Conservation (phyloP, 2,329 filamentous ascomycete genomes). For the Colletotrichum musicola region DNA sequence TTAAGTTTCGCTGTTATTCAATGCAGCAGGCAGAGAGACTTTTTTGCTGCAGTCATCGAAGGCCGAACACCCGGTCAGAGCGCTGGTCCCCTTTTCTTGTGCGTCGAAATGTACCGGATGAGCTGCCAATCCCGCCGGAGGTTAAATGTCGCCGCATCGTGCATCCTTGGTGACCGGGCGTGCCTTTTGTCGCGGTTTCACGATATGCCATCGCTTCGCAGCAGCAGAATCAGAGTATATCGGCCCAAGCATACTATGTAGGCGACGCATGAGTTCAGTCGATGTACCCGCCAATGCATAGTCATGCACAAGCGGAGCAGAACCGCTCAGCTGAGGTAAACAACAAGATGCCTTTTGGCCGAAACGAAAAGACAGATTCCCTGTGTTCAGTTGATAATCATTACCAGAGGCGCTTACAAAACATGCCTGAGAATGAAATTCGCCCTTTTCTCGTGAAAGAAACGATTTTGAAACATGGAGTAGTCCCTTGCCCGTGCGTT, state of each 20-base stretch:
- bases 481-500: constrained; percentile 12
- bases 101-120: not conserved
- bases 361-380: not conserved
- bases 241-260: not conserved
- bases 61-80: constrained; percentile 32
- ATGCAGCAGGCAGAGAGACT: not conserved
- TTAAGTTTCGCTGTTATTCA: constrained; percentile 10
- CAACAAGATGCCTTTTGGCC: not conserved
- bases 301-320: not conserved
- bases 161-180: not conserved
- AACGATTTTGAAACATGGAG: constrained; percentile 32
- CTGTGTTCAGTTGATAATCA: constrained; percentile 1
- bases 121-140: constrained; percentile 4
- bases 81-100: constrained; percentile 20
- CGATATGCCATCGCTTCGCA: not conserved
- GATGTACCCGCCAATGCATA: not conserved
- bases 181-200: constrained; percentile 3
- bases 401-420: not conserved
- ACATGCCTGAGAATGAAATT: not conserved
- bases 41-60: constrained; percentile 5
- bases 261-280: constrained; percentile 1
- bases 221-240: not conserved
- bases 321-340: not conserved
- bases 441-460: constrained; percentile 15
- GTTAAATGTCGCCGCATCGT: not conserved